phyloP scores from a whole-genome alignment of 257 asterid species.

The Rubia yunnanensis region DNA sequence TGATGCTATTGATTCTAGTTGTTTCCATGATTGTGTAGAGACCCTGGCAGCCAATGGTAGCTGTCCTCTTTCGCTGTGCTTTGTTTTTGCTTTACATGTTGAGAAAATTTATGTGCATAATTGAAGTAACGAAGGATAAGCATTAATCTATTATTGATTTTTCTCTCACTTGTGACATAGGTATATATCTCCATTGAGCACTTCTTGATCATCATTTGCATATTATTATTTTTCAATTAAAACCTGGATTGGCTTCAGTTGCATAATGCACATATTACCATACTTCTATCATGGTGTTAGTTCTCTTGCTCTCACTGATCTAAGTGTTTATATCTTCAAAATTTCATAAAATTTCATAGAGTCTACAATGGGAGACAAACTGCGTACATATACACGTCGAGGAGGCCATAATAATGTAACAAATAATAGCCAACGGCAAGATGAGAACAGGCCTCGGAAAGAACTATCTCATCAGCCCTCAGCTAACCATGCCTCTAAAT shows the following conservation, averaged over 20 bases:
- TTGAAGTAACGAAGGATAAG: not conserved
- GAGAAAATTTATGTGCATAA: not conserved
- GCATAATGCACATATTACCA: not conserved
- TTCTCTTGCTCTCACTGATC: slow-evolving; percentile 1
- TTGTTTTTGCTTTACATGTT: not conserved
- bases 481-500: not conserved
- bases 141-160: not conserved
- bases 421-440: slow-evolving; percentile 1
- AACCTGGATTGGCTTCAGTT: not conserved
- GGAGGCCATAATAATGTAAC: not conserved
- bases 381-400: not conserved
- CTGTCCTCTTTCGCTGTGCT: not conserved
- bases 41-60: not conserved
- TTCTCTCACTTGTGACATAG: not conserved
- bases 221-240: not conserved
- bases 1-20: not conserved
- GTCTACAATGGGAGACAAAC: not conserved
- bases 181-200: not conserved
- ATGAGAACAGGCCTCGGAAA: not conserved
- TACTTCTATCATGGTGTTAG: not conserved
- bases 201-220: not conserved
- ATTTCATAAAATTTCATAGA: not conserved
- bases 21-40: not conserved
- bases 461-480: slow-evolving; percentile 6
- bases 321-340: not conserved